Base-by-base conservation (phyloP, 176 grass and related monocot species). In the Elymus sibiricus region DNA sequence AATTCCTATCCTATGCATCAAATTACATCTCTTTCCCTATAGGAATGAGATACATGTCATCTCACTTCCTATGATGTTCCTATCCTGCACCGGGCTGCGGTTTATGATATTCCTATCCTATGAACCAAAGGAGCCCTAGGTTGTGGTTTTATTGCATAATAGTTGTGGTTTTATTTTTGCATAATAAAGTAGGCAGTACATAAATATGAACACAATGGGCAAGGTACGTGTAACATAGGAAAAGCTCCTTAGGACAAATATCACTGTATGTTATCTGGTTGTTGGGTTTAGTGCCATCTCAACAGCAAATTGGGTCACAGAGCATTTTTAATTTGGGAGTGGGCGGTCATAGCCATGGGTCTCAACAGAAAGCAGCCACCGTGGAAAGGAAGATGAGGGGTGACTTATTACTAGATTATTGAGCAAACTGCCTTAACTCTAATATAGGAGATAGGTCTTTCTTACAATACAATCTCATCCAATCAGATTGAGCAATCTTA, bases 161-260 rank as follows among this genome's bases (percentile, higher is more conserved):
- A 80, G 16, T 31, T 51, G 31, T 1, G 0, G 1, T 37, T 86
- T 77, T 71, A 59, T 35, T 28, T n/a, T n/a, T n/a, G 5, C 49
- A 49, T 29, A 29, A 29, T 64, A 80, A 83, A 73, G 17, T 26
- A 53, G 67, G 51, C 22, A 78, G 29, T 37, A 22, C 32, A 71
- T 32, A 80, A 63, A 77, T 58, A 77, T 32, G 21, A 80, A 31
- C 40, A 67, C 29, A 90, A 55, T 2, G 77, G 4, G 68, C 31
- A 70, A 61, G 21, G 43, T 68, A 74, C 37, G 27, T 53, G 11
- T 28, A 73, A 70, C 26, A 73, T 67, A 3, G 3, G 43, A 25
- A 19, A 75, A 84, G 10, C 34, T 84, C 27, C 32, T 79, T 55
- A 56, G 5, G 47, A 56, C 11, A 83, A 74, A 61, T 72, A 74